phyloP scores from a whole-genome alignment of 345 rosid genomes.

The Acer campestre region DNA sequence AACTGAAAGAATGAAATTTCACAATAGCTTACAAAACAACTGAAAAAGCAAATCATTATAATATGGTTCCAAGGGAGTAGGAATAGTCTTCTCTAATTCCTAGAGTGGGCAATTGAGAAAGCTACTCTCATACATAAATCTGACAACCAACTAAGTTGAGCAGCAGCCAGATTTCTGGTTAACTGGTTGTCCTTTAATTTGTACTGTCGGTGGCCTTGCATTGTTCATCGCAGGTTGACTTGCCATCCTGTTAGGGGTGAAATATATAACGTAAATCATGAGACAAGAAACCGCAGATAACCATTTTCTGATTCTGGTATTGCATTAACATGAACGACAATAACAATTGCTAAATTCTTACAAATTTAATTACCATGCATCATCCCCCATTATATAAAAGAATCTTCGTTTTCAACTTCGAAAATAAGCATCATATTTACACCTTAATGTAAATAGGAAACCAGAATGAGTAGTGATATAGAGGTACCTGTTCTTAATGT shows the following conservation, averaged over 20 bases:
- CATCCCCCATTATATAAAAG: neutral
- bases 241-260: conserved; percentile 41
- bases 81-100: conserved; percentile 6
- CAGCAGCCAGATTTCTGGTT: conserved; percentile 57
- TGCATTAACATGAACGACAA: neutral
- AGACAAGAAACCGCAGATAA: neutral
- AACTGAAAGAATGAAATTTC: conserved; percentile 26
- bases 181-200: conserved; percentile 54
- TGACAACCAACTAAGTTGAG: conserved; percentile 35
- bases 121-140: conserved; percentile 11
- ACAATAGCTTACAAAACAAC: conserved; percentile 15
- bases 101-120: neutral
- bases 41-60: neutral
- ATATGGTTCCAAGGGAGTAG: conserved; percentile 15
- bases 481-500: conserved; percentile 62
- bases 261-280: neutral
- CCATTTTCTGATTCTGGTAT: neutral
- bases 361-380: neutral
- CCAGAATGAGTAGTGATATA: neutral
- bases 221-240: conserved; percentile 46
- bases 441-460: neutral
- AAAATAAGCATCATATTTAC: neutral
- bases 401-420: neutral
- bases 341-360: neutral
- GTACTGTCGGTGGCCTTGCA: conserved; percentile 47